A percentile compares a stretch with the other conserved stretches of the same genome.
phyloP scores from a whole-genome alignment of 345 rosid species.

The Aquilaria sinensis region DNA sequence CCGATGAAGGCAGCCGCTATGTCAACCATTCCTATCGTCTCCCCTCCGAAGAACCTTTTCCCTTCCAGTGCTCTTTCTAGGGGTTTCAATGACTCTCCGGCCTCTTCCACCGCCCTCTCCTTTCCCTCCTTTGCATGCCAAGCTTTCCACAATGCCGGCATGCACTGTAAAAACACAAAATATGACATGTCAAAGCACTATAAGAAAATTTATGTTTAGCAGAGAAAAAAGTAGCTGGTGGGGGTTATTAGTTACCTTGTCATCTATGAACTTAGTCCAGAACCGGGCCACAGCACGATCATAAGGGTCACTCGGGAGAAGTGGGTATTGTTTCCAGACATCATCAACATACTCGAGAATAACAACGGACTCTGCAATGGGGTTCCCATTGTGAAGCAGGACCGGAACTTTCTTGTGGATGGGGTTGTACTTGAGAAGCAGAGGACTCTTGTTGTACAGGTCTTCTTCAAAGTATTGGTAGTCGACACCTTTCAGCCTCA shows the following conservation, averaged over 20 bases:
- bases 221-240: too few species aligned
- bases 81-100: background rate
- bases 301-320: constrained; percentile 2
- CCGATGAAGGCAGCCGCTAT: background rate
- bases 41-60: constrained; percentile 3
- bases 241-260: background rate
- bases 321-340: constrained; percentile 7
- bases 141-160: too few species aligned
- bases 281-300: constrained; percentile 2
- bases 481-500: constrained; percentile 15
- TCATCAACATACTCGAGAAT: constrained; percentile 22
- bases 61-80: background rate
- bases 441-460: constrained; percentile 17
- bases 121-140: background rate
- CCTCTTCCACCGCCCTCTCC: constrained; percentile 1
- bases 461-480: constrained; percentile 11
- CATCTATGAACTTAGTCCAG: constrained; percentile 10
- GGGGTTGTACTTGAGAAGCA: constrained; percentile 19
- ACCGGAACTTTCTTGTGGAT: constrained; percentile 24
- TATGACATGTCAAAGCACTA: too few species aligned
- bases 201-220: too few species aligned
- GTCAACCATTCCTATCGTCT: background rate
- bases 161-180: too few species aligned
- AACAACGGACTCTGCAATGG: constrained; percentile 18
- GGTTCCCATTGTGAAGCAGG: constrained; percentile 13